Conservation (phyloP, 164 flowering plant genomes). For the Kalanchoe fedtschenkoi region DNA sequence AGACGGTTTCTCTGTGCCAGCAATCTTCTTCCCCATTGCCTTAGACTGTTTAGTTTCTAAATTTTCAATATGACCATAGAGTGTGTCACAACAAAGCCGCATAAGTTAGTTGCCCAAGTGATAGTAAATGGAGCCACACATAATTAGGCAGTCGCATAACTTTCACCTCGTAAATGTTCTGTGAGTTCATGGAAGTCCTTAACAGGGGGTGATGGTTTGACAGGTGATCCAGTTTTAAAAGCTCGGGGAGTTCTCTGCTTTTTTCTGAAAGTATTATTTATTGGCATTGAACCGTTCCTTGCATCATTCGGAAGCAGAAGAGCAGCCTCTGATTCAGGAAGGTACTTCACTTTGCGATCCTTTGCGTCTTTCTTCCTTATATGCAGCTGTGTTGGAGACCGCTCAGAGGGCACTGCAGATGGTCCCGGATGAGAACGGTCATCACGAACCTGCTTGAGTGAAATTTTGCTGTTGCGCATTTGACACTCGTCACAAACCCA, state of each 20-base stretch:
- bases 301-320: background rate
- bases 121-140: background rate
- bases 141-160: background rate
- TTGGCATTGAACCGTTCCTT: background rate
- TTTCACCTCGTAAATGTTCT: background rate
- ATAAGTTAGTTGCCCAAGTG: background rate
- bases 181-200: background rate
- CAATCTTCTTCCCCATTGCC: background rate
- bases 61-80: background rate
- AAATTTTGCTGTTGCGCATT: background rate
- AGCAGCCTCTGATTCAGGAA: background rate
- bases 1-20: background rate
- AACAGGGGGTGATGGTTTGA: conserved; percentile 2
- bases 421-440: background rate
- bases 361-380: background rate
- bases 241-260: background rate
- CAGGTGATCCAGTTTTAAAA: background rate
- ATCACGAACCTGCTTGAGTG: background rate
- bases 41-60: background rate
- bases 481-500: background rate
- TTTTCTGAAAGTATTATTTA: background rate
- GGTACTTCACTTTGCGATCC: background rate
- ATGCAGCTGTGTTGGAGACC: background rate
- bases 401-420: background rate
- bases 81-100: background rate